phyloP scores from a whole-genome alignment of 805 yeast species.

The Hagleromyces aurorensis region DNA sequence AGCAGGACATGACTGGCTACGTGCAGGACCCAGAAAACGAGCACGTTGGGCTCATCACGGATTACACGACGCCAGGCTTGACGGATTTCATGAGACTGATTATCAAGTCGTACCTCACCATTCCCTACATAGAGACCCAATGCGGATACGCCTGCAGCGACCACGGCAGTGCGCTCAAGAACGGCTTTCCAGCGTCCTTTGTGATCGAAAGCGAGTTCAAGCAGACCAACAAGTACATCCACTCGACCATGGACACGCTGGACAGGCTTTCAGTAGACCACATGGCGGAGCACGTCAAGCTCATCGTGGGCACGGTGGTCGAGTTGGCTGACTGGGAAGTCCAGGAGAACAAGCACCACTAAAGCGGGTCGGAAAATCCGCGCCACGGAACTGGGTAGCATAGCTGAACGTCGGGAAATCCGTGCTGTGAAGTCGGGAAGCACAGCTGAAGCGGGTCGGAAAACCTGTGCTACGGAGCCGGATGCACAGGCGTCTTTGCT shows the following conservation, averaged over 20 bases:
- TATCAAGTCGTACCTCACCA: slow-evolving; percentile 52
- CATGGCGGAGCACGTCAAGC: slow-evolving; percentile 70
- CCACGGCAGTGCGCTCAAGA: slow-evolving; percentile 76
- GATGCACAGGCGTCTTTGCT: no score
- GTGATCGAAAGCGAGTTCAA: slow-evolving; percentile 71
- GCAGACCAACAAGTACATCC: slow-evolving; percentile 61
- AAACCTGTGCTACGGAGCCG: no score
- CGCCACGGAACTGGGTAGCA: no score
- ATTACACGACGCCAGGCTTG: slow-evolving; percentile 49
- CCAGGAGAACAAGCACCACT: slow-evolving; percentile 3
- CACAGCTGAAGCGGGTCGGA: no score
- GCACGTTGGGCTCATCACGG: slow-evolving; percentile 75
- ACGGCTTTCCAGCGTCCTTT: slow-evolving; percentile 79
- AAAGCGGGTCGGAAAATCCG: no score
- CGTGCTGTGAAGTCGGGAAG: no score
- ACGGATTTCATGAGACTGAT: slow-evolving; percentile 55
- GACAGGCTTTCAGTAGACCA: slow-evolving; percentile 74
- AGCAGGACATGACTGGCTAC: slow-evolving; percentile 92
- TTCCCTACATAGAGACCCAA: slow-evolving; percentile 62
- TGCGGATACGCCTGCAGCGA: slow-evolving; percentile 96
- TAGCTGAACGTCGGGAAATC: no score
- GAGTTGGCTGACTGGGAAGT: slow-evolving; percentile 46
- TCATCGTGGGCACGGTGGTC: slow-evolving; percentile 62
- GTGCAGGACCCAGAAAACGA: slow-evolving; percentile 45
- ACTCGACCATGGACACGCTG: slow-evolving; percentile 69